Evolutionary conservation across 2,329 filamentous ascomycete genomes (phyloP).

Genomic region (Fusarium caatingaense): DNA sequence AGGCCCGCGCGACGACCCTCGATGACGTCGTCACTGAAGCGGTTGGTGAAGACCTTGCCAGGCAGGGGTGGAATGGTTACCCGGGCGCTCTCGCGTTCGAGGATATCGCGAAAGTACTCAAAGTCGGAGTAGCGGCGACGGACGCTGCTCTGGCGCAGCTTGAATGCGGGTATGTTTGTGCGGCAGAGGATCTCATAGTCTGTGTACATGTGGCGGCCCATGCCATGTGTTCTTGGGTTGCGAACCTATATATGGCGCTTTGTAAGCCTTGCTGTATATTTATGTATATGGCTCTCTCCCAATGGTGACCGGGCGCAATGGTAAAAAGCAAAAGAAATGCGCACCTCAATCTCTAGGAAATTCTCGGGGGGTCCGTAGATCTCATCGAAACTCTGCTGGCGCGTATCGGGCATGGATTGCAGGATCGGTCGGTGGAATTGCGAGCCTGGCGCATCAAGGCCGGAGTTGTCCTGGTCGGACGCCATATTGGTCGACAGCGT

Average conservation of each 20-base stretch:
- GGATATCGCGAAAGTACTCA: conserved; percentile 97
- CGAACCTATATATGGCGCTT: conserved; percentile 72
- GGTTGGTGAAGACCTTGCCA: conserved; percentile 97
- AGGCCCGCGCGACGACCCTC: conserved; percentile 91
- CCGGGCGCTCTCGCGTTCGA: conserved; percentile 92
- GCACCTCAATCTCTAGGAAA: conserved; percentile 96
- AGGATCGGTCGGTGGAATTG: conserved; percentile 65
- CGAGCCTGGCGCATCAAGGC: conserved; percentile 46
- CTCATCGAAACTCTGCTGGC: conserved; percentile 97
- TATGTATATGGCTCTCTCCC: background rate
- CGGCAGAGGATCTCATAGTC: conserved; percentile 98
- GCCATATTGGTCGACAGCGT: conserved; percentile 56
- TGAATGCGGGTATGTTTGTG: conserved; percentile 99
- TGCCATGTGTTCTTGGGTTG: conserved; percentile 93
- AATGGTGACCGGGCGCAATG: background rate
- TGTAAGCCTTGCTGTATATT: conserved; percentile 9
- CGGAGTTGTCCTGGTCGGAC: conserved; percentile 52
- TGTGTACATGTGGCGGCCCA: conserved; percentile 96
- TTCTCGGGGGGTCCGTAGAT: conserved; percentile 99
- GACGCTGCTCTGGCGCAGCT: conserved; percentile 88
- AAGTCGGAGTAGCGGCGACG: conserved; percentile 97
- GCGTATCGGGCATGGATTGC: conserved; percentile 76
- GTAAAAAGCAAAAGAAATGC: conserved; percentile 29
- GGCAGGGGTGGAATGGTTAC: conserved; percentile 96
- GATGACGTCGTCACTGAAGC: conserved; percentile 98